Evolutionary conservation across 2,329 filamentous ascomycete species (phyloP), one percentile per base, ranked within the genome.

Genomic region (Penicillium sumatraense): DNA sequence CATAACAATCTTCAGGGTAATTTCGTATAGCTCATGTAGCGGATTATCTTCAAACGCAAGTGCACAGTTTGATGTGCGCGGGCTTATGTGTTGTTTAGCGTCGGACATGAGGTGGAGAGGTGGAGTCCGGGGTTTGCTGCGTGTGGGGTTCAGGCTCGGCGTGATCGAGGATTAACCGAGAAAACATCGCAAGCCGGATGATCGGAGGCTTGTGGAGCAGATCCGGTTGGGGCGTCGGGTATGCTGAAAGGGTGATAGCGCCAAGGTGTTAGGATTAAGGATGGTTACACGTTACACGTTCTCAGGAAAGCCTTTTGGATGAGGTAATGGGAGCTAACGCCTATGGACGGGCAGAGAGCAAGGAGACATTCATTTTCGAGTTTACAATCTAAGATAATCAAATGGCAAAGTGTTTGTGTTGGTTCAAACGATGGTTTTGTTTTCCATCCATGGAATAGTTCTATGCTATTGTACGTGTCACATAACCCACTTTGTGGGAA

Each of bases 401-500:
- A 26, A 23, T 4, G 27, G 23, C 5, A 6, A 18, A 8, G 14
- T 27, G 23, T n/a, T 41, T 41, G 40, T 26, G 23, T 18, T 5
- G 13, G 45, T 41, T 60, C 54, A 60, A 65, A 65, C 61, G 62
- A 66, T 65, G 62, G 63, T 50, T 40, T 52, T 57, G 51, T 62
- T 60, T 62, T 59, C 61, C 63, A 66, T 65, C 62, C 62, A 58
- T 60, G 55, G 60, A 57, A 58, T 62, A 45, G 60, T 65, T 66
- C 63, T 66, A 66, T 66, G 63, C 63, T 66, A 65, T 64, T 59
- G 63, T 66, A 66, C 63, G 63, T 66, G 36, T 59, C 63, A 66
- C 63, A 64, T 66, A 64, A 61, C 62, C 63, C 63, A 54, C 36
- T 48, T 42, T 48, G 53, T 59, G 58, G 54, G 52, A 58, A 40